Base-by-base conservation (phyloP, 2,329 filamentous ascomycete species). In the Hymenotorrendiella dingleyae region DNA sequence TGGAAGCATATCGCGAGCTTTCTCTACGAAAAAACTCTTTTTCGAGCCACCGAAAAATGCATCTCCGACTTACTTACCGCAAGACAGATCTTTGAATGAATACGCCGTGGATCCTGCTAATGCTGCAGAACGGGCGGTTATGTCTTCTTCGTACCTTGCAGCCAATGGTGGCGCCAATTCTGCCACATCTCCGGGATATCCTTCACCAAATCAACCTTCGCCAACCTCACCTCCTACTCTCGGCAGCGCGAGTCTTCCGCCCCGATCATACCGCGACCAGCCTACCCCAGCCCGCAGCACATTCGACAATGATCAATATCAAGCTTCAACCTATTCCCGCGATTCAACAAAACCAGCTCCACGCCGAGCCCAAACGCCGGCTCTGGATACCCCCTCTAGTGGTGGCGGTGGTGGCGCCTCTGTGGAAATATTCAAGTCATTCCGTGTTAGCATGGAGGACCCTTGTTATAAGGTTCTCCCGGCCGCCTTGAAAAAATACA, bases 361-460 rank as follows among this genome's bases (percentile, higher is more conserved):
- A 6, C 71, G 77, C 43, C 68, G 79, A 35, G 71, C 74, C 52
- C 77, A 79, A 59, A 82, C 78, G 1, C 78, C 78, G 1, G 76
- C 74, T 2, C 75, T 76, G 16, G 78, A 82, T 49, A 80, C 78
- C 1, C 75, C 78, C 1, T 72, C 54, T 14, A 66, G 69, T 20
- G 71, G 69, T 57, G 65, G 68, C 29, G 70, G 69, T 57, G 42
- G 50, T 33, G 48, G 47, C 46, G 69, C 74, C 10, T 79, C 78
- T 1, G 90, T 96, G 46, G 93, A 98, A 65, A 96, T 98, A 46
- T 97, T 97, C 80, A 98, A 98, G 64, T 94, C 87, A 1, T 98
- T 98, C 76, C 83, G 91, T 28, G 93, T 98, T 49, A 93, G 86
- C 62, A 94, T 97, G 77, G 93, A 98, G 55, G 93, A 98, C 60